These are phyloP conservation scores for Centaurea solstitialis DNA, from an alignment of 129 eudicot genomes.

Conservation along the genomic window DNA sequence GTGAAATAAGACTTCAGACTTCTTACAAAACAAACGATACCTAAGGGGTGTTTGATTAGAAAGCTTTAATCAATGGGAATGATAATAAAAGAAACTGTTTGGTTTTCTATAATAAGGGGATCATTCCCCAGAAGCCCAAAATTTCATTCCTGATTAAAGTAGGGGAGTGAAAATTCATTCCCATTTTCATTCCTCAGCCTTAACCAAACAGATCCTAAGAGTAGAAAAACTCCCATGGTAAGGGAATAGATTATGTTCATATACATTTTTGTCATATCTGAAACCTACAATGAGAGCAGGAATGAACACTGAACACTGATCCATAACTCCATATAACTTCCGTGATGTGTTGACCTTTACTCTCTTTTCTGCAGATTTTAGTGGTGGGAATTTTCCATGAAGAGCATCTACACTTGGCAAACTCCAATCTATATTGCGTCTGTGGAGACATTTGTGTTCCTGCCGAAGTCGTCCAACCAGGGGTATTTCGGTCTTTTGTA, in stretches of 20 bases:
- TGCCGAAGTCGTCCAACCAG: conserved; percentile 65
- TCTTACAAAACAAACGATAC: too few species aligned
- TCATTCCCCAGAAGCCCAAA: too few species aligned
- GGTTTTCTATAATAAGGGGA: too few species aligned
- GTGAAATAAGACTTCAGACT: too few species aligned
- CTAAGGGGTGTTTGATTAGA: too few species aligned
- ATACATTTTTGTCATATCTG: neutral
- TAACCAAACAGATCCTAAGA: neutral
- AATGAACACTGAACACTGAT: neutral
- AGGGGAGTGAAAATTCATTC: too few species aligned
- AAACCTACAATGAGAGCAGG: neutral
- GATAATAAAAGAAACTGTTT: too few species aligned
- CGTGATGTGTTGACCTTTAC: conserved; percentile 15
- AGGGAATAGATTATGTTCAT: neutral
- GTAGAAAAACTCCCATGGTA: neutral
- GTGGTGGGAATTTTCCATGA: conserved; percentile 65
- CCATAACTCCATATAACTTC: neutral
- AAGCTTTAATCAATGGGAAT: too few species aligned
- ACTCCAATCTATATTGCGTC: conserved; percentile 52
- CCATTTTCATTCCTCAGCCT: too few species aligned
- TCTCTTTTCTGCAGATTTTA: conserved; percentile 60
- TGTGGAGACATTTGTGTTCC: conserved; percentile 73
- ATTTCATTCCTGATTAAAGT: too few species aligned
- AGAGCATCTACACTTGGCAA: conserved; percentile 48
- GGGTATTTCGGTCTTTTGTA: conserved; percentile 77